A percentile compares a stretch with the other conserved stretches of the same genome.
Evolutionary conservation across 768 basidiomycete genomes (phyloP).

Genomic region (Crassisporium funariophilum): DNA sequence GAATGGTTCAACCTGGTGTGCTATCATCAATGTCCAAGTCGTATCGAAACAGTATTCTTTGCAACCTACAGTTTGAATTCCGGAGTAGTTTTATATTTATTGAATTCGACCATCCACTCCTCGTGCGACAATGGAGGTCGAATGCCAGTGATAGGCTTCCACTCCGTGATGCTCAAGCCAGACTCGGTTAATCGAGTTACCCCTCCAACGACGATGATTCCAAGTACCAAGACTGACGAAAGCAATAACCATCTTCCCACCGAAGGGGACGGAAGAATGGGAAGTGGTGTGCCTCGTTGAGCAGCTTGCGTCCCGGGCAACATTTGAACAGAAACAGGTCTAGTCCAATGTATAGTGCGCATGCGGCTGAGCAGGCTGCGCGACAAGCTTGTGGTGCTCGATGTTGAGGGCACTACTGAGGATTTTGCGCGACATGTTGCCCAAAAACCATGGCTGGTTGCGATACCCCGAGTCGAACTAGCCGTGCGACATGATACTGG

Average conservation of each 20-base stretch:
- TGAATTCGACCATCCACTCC: slow-evolving; percentile 88
- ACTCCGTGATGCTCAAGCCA: slow-evolving; percentile 97
- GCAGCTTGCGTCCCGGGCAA: slow-evolving; percentile 13
- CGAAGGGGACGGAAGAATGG: slow-evolving; percentile 62
- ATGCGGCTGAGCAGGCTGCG: too few relatives aligned
- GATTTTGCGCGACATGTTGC: neutral
- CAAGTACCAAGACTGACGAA: slow-evolving; percentile 85
- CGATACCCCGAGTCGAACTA: neutral
- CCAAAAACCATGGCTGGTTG: neutral
- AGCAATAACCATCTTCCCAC: slow-evolving; percentile 86
- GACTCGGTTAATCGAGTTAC: slow-evolving; percentile 97
- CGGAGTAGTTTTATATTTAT: slow-evolving; percentile 92
- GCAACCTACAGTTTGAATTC: slow-evolving; percentile 88
- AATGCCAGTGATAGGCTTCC: slow-evolving; percentile 90
- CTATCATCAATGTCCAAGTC: neutral
- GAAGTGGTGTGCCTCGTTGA: slow-evolving; percentile 32
- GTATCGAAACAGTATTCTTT: neutral
- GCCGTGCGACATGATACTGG: neutral
- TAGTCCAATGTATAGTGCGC: slow-evolving; percentile 11
- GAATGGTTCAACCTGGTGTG: slow-evolving; percentile 77
- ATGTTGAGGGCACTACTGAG: neutral
- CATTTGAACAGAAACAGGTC: slow-evolving; percentile 1
- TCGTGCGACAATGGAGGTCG: slow-evolving; percentile 76
- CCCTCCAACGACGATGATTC: slow-evolving; percentile 93
- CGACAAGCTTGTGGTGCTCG: too few relatives aligned